Percentiles rank a stretch among this genome's conserved stretches.
phyloP scores from a whole-genome alignment of 805 yeast genomes.

The Martiniozyma abietophila region DNA sequence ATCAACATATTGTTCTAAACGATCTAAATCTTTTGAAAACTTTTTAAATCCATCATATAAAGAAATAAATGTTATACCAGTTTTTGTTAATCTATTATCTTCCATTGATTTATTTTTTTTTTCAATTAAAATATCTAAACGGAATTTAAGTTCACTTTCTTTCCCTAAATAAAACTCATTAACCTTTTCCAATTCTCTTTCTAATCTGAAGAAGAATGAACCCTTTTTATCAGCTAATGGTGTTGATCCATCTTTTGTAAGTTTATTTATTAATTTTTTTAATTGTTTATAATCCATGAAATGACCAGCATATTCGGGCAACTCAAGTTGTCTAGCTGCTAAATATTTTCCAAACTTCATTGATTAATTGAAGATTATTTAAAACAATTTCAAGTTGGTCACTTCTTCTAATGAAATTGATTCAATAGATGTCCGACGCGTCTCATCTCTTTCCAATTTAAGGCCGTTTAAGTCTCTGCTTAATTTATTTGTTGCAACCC shows the following conservation, averaged over 20 bases:
- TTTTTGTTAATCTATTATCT: slow-evolving; percentile 43
- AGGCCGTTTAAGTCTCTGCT: too few relatives aligned
- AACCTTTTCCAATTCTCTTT: slow-evolving; percentile 92
- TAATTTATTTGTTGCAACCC: too few relatives aligned
- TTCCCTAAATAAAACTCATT: slow-evolving; percentile 86
- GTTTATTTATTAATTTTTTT: slow-evolving; percentile 81
- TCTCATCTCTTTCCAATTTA: too few relatives aligned
- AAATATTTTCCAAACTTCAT: slow-evolving; percentile 92
- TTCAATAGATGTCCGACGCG: too few relatives aligned
- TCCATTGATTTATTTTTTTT: slow-evolving; percentile 39
- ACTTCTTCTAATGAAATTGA: not conserved
- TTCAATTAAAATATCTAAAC: slow-evolving; percentile 65
- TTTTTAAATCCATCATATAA: slow-evolving; percentile 83
- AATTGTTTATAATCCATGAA: slow-evolving; percentile 92
- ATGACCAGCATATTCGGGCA: slow-evolving; percentile 90
- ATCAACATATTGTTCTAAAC: slow-evolving; percentile 89
- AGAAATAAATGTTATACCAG: slow-evolving; percentile 71
- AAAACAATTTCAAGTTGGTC: too few relatives aligned
- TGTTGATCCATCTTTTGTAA: slow-evolving; percentile 29
- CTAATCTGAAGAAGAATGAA: slow-evolving; percentile 78
- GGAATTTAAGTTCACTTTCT: slow-evolving; percentile 76
- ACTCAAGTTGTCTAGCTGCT: slow-evolving; percentile 87
- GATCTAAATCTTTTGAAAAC: slow-evolving; percentile 77
- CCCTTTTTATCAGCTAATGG: slow-evolving; percentile 84
- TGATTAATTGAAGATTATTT: too few relatives aligned